Evolutionary conservation across 2,329 filamentous ascomycete genomes (phyloP).

Genomic region (Ampelomyces quisqualis): DNA sequence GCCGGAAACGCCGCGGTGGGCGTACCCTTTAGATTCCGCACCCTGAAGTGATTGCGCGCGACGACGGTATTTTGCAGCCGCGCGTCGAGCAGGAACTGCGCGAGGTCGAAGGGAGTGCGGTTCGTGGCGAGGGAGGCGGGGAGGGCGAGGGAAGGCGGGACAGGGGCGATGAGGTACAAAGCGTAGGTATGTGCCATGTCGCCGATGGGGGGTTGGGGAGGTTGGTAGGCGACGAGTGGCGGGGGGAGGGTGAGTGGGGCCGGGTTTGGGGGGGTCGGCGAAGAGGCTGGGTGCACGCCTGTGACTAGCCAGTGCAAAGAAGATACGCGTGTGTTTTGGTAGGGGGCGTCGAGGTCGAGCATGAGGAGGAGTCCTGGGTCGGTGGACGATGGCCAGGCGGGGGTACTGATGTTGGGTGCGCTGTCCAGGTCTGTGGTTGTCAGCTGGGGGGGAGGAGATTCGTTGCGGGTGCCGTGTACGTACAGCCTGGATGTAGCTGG

Average conservation of each 20-base stretch:
- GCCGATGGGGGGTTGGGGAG: slow-evolving; percentile 30
- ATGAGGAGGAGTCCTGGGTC: slow-evolving; percentile 27
- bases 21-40: slow-evolving; percentile 32
- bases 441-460: not conserved
- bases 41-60: slow-evolving; percentile 44
- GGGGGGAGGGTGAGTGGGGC: slow-evolving; percentile 7
- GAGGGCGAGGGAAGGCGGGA: slow-evolving; percentile 26
- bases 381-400: slow-evolving; percentile 11
- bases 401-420: slow-evolving; percentile 28
- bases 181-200: slow-evolving; percentile 35
- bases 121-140: slow-evolving; percentile 21
- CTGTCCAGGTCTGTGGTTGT: slow-evolving; percentile 21
- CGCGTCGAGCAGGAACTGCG: slow-evolving; percentile 38
- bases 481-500: slow-evolving; percentile 17
- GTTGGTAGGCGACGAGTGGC: slow-evolving; percentile 19
- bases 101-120: slow-evolving; percentile 40
- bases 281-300: not conserved
- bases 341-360: slow-evolving; percentile 37
- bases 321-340: slow-evolving; percentile 29
- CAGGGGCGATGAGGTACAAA: slow-evolving; percentile 29
- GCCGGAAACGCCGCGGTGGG: slow-evolving; percentile 25
- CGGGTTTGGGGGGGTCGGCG: not conserved
- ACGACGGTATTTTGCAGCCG: slow-evolving; percentile 32
- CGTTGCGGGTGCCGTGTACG: not conserved
- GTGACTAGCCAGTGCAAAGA: slow-evolving; percentile 37